These are phyloP conservation scores for Xylaria scruposa DNA, from an alignment of 495 filamentous ascomycete species.

Conservation along the genomic window DNA sequence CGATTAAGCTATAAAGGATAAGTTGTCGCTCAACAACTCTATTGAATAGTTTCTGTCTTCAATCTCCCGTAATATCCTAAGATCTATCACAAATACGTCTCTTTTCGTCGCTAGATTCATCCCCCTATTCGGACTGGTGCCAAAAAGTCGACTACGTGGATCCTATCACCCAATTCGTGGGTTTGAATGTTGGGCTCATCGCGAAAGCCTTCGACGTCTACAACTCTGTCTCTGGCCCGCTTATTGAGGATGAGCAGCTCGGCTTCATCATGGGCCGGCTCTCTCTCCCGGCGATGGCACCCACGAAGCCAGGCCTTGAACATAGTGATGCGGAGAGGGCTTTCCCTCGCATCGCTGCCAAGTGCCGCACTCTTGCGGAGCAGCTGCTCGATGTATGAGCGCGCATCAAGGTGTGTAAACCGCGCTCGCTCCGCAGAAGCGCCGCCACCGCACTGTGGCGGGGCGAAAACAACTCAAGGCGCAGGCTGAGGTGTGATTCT, in stretches of 20 bases:
- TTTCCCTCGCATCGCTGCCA: background rate
- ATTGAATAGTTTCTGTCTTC: background rate
- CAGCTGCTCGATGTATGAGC: no score
- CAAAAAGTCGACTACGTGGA: background rate
- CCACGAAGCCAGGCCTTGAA: background rate
- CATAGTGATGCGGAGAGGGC: background rate
- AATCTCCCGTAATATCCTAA: no score
- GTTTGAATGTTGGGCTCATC: background rate
- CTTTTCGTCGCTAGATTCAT: background rate
- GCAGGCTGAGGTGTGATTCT: background rate
- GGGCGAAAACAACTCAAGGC: no score
- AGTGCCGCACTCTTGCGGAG: background rate
- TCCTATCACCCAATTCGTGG: slow-evolving; percentile 10
- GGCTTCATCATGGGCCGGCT: background rate
- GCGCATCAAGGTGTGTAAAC: no score
- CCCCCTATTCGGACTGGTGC: background rate
- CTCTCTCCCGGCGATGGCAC: background rate
- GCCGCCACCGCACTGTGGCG: no score
- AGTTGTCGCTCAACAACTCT: background rate
- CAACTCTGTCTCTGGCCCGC: background rate
- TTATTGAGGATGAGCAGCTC: slow-evolving; percentile 14
- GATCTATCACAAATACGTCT: no score
- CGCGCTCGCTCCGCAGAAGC: no score
- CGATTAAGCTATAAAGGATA: background rate
- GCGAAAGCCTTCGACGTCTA: slow-evolving; percentile 1